Base-by-base conservation (phyloP, 495 filamentous ascomycete genomes). In the Penicillium subrubescens region DNA sequence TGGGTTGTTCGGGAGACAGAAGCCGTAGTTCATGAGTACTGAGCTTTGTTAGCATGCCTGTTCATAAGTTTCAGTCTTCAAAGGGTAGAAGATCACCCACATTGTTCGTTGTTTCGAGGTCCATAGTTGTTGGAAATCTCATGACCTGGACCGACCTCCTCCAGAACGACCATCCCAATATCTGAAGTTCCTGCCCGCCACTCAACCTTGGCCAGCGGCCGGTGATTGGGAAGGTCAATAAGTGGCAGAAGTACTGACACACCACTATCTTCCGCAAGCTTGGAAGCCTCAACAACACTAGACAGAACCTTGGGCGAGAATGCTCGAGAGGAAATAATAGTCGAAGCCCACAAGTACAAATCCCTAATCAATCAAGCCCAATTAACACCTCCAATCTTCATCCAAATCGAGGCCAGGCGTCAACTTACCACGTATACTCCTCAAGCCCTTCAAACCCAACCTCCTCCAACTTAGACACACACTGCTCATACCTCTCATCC, bases 41-140 rank as follows among this genome's bases (percentile, higher is more conserved):
- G 25, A 7, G 29, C 14, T 2, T 44, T 41, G 33, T 63, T 70
- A 62, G 60, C 27, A 31, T 48, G 23, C 19, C 15, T 1, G 2
- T 8, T 19, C 8, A 11, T 8, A 10, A 34, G 3, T 14, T 14
- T 4, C 3, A 5, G 2, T 37, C 3, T n/a, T 19, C 39, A 12
- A 35, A 10, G 48, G 41, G 53, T n/a, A 5, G 27, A 44, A 19
- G 2, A 14, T 21, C n/a, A 77, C 82, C 46, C 66, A 87, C 86
- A 70, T 67, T 90, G 87, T 67, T 87, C 88, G 62, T 91, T 91
- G 56, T 84, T 80, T 55, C 89, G 87, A 5, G 87, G 83, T 0
- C 85, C 88, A 62, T 91, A 91, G 69, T 91, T 91, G 67, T 91
- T 91, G 27, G 78, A 83, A 21, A 90, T 80, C 68, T 90, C 84